A percentile compares a stretch with the other conserved stretches of the same genome.
phyloP scores from a whole-genome alignment of 768 basidiomycete genomes.

The Suillus bovinus region DNA sequence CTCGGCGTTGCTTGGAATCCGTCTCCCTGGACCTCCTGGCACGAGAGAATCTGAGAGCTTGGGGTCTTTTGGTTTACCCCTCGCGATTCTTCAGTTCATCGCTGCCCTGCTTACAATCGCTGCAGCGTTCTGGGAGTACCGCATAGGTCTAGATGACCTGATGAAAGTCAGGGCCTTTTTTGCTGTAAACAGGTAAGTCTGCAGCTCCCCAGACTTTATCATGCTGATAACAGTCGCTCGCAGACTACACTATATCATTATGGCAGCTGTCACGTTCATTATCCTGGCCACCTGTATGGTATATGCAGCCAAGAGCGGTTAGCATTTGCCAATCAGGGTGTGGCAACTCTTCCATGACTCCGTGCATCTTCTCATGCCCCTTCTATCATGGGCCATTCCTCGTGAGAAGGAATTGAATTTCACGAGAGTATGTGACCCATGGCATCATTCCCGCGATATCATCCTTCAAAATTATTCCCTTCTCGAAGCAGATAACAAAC shows the following conservation, averaged over 20 bases:
- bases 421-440: not conserved
- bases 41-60: slow-evolving; percentile 23
- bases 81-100: slow-evolving; percentile 53
- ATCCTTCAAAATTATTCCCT: not conserved
- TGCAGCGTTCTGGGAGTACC: slow-evolving; percentile 69
- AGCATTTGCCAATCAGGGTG: slow-evolving; percentile 5
- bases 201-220: slow-evolving; percentile 16
- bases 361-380: slow-evolving; percentile 3
- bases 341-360: not conserved
- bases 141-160: slow-evolving; percentile 56
- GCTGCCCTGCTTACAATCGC: slow-evolving; percentile 54
- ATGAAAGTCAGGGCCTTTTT: slow-evolving; percentile 61
- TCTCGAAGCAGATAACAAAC: not conserved
- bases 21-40: slow-evolving; percentile 46
- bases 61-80: slow-evolving; percentile 40
- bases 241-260: slow-evolving; percentile 55
- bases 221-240: not conserved
- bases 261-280: slow-evolving; percentile 46
- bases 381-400: not conserved
- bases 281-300: slow-evolving; percentile 55
- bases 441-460: not conserved
- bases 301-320: slow-evolving; percentile 39
- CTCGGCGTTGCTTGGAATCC: slow-evolving; percentile 61
- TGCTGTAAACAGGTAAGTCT: slow-evolving; percentile 53
- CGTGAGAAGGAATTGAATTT: not conserved